Conservation (phyloP, 2,329 filamentous ascomycete species). For the Nemania sp. region DNA sequence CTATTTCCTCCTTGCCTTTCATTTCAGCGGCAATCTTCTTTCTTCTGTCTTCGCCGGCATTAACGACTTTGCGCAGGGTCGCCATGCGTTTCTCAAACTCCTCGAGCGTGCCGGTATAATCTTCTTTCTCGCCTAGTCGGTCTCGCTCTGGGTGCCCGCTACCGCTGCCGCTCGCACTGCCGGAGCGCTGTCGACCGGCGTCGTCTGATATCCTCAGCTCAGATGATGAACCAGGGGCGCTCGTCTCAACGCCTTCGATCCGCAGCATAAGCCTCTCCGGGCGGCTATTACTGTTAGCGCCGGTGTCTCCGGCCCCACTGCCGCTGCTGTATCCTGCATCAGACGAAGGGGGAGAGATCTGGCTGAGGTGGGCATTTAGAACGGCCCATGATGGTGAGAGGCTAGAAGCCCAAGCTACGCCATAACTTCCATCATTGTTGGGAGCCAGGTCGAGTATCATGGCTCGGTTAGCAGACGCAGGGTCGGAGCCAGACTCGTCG, state of each 20-base stretch:
- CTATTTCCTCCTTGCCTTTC: conserved; percentile 2
- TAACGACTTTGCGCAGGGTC: conserved; percentile 56
- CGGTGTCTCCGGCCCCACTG: conserved; percentile 36
- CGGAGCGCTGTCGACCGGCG: conserved; percentile 34
- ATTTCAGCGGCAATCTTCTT: conserved; percentile 36
- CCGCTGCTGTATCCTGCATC: conserved; percentile 40
- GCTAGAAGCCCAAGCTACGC: conserved; percentile 70
- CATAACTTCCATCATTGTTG: conserved; percentile 48
- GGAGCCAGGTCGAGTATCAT: conserved; percentile 60
- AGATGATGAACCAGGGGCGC: conserved; percentile 42
- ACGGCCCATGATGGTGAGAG: conserved; percentile 74
- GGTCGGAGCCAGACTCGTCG: conserved; percentile 36
- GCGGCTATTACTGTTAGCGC: conserved; percentile 24
- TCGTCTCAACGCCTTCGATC: conserved; percentile 58
- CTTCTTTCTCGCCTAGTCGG: conserved; percentile 42
- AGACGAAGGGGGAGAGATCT: conserved; percentile 43
- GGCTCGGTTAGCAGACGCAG: conserved; percentile 45
- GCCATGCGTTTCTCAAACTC: conserved; percentile 63
- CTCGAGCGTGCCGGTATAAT: conserved; percentile 55
- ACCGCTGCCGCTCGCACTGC: conserved; percentile 35
- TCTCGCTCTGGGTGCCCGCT: conserved; percentile 36
- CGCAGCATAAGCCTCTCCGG: conserved; percentile 60
- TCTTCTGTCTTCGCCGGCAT: conserved; percentile 52
- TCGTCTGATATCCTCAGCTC: conserved; percentile 38
- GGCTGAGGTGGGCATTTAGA: conserved; percentile 50